Evolutionary conservation across 1,139 yeast species (phyloP).

Genomic region (Saccharomyces hybrid): DNA sequence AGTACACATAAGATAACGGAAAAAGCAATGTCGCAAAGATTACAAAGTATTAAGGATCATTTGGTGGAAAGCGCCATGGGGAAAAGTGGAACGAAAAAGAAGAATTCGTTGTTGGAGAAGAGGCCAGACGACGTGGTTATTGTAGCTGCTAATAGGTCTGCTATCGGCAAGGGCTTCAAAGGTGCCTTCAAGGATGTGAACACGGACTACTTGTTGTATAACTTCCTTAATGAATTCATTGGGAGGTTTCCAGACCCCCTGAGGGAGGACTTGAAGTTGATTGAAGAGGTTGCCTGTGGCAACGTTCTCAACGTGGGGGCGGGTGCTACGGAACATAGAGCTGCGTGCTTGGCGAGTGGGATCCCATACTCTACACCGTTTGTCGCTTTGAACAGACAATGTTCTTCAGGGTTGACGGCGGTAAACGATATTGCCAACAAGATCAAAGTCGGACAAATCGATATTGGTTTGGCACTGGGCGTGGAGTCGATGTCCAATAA

Average conservation of each 20-base stretch:
- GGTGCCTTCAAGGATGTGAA: slow-evolving; percentile 38
- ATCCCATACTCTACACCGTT: slow-evolving; percentile 66
- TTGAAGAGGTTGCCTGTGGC: slow-evolving; percentile 82
- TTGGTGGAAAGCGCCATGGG: slow-evolving; percentile 35
- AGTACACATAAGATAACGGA: too few relatives aligned
- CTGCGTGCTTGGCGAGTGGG: slow-evolving; percentile 71
- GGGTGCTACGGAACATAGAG: slow-evolving; percentile 88
- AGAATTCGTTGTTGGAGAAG: slow-evolving; percentile 41
- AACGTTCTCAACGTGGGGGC: slow-evolving; percentile 87
- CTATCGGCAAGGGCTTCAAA: slow-evolving; percentile 77
- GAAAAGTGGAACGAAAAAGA: background rate
- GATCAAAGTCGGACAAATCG: slow-evolving; percentile 80
- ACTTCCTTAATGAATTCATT: slow-evolving; percentile 56
- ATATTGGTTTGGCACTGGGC: slow-evolving; percentile 85
- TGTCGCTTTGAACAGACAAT: slow-evolving; percentile 82
- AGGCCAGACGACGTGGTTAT: slow-evolving; percentile 82
- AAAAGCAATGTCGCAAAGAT: slow-evolving; percentile 37
- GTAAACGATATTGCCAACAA: slow-evolving; percentile 84
- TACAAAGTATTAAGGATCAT: slow-evolving; percentile 53
- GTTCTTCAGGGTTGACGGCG: slow-evolving; percentile 91
- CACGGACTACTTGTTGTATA: slow-evolving; percentile 48
- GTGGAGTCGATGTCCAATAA: slow-evolving; percentile 86
- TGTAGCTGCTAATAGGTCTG: slow-evolving; percentile 83
- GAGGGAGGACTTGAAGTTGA: slow-evolving; percentile 52
- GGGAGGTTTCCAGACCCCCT: slow-evolving; percentile 36